Percentiles rank a stretch among this genome's conserved stretches.
Evolutionary conservation across 805 yeast genomes (phyloP).

Genomic region (Pichia thaimueangensis): DNA sequence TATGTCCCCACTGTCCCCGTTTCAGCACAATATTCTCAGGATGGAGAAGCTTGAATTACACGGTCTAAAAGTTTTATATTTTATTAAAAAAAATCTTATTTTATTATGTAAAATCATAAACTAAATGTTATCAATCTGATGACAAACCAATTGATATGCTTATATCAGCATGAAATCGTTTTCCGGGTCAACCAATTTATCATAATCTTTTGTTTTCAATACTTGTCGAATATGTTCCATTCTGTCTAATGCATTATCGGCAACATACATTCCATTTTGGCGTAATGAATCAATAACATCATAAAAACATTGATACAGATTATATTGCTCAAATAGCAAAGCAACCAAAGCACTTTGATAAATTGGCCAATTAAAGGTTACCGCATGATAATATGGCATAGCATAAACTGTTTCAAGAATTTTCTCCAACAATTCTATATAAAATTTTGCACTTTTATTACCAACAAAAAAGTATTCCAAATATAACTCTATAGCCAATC

Average conservation of each 20-base stretch:
- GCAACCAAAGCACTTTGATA: not conserved
- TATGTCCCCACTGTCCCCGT: not conserved
- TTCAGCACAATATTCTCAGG: not conserved
- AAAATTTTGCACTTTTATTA: too few relatives aligned
- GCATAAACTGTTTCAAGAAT: not conserved
- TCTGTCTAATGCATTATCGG: not conserved
- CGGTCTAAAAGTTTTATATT: too few relatives aligned
- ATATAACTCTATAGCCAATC: not conserved
- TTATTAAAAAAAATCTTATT: not conserved
- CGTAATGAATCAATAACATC: not conserved
- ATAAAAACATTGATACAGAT: not conserved
- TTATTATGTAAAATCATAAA: too few relatives aligned
- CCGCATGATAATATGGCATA: not conserved
- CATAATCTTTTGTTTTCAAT: not conserved
- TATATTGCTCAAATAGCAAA: not conserved
- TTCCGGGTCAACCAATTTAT: not conserved
- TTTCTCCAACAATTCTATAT: not conserved
- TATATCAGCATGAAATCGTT: not conserved
- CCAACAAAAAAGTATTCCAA: not conserved
- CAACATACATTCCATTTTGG: not conserved
- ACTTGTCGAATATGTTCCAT: not conserved
- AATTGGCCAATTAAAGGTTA: not conserved
- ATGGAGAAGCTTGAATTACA: too few relatives aligned
- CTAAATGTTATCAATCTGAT: too few relatives aligned
- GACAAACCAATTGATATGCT: too few relatives aligned